These are phyloP conservation scores for Clitocybe nebularis DNA, from an alignment of 1,284 basidiomycete genomes.

Conservation along the genomic window DNA sequence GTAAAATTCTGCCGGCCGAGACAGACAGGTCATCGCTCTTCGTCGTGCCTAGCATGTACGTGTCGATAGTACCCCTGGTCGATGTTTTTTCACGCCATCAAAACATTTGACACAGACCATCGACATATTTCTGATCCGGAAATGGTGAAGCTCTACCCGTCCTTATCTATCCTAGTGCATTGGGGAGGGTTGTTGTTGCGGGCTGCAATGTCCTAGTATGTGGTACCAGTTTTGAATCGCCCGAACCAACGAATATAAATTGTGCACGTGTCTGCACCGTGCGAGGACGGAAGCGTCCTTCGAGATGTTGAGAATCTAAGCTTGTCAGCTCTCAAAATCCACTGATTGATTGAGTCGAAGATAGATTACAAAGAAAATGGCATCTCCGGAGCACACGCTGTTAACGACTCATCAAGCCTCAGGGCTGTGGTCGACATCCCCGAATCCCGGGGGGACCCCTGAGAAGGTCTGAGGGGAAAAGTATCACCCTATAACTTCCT, in stretches of 20 bases:
- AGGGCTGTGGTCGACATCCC: too few relatives aligned
- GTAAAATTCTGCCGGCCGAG: constrained; percentile 5
- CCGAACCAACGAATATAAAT: neutral
- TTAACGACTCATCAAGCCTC: too few relatives aligned
- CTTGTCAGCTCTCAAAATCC: constrained; percentile 19
- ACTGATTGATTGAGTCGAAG: constrained; percentile 15
- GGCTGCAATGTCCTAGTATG: too few relatives aligned
- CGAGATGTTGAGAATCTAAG: constrained; percentile 3
- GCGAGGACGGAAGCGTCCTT: constrained; percentile 5
- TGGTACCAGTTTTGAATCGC: neutral
- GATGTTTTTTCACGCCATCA: constrained; percentile 5
- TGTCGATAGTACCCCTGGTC: constrained; percentile 5
- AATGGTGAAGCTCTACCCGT: neutral
- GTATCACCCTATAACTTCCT: too few relatives aligned
- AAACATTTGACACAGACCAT: constrained; percentile 3
- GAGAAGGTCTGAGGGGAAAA: too few relatives aligned
- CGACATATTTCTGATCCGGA: constrained; percentile 12
- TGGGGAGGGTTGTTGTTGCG: too few relatives aligned
- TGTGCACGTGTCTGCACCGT: neutral
- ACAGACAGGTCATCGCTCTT: neutral
- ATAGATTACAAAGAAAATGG: neutral
- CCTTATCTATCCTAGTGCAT: neutral
- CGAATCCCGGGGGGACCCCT: too few relatives aligned
- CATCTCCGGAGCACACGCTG: neutral
- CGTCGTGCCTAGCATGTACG: constrained; percentile 1